Percentiles rank a stretch among this genome's conserved stretches.
phyloP scores from a whole-genome alignment of 176 grass and related monocot species.

The Thinopyrum elongatum region DNA sequence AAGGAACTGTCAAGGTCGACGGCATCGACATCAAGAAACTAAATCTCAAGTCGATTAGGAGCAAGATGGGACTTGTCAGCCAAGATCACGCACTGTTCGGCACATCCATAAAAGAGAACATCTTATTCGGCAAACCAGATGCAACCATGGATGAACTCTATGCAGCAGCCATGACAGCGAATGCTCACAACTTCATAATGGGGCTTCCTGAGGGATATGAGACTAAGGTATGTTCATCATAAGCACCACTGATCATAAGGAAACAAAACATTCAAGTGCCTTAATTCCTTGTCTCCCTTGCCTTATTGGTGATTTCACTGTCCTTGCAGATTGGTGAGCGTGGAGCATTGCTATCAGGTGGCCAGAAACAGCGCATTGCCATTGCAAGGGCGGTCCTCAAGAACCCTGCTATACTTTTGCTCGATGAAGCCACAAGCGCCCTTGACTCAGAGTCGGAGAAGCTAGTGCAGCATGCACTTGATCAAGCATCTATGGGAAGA shows the following conservation, averaged over 20 bases:
- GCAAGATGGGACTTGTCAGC: constrained; percentile 93
- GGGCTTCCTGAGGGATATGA: constrained; percentile 89
- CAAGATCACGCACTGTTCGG: constrained; percentile 97
- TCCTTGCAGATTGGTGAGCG: constrained; percentile 83
- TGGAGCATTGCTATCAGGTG: constrained; percentile 84
- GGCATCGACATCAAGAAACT: constrained; percentile 74
- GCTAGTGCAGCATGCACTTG: constrained; percentile 85
- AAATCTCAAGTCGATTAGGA: constrained; percentile 82
- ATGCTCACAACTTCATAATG: constrained; percentile 93
- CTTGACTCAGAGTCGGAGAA: constrained; percentile 98
- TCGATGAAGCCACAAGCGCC: constrained; percentile 96
- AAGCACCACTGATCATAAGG: not conserved
- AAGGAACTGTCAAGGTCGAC: constrained; percentile 77
- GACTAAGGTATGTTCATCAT: constrained; percentile 59
- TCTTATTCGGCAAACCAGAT: constrained; percentile 82
- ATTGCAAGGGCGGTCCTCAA: constrained; percentile 93
- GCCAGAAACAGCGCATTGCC: constrained; percentile 94
- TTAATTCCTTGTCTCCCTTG: constrained; percentile 4
- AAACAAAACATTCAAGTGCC: not conserved
- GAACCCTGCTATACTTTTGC: constrained; percentile 91
- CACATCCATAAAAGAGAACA: constrained; percentile 91
- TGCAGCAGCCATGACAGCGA: constrained; percentile 94
- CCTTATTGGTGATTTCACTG: not conserved
- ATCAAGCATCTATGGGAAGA: constrained; percentile 99
- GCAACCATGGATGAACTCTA: constrained; percentile 85